phyloP scores from a whole-genome alignment of 129 eudicot species.

The Apium graveolens region DNA sequence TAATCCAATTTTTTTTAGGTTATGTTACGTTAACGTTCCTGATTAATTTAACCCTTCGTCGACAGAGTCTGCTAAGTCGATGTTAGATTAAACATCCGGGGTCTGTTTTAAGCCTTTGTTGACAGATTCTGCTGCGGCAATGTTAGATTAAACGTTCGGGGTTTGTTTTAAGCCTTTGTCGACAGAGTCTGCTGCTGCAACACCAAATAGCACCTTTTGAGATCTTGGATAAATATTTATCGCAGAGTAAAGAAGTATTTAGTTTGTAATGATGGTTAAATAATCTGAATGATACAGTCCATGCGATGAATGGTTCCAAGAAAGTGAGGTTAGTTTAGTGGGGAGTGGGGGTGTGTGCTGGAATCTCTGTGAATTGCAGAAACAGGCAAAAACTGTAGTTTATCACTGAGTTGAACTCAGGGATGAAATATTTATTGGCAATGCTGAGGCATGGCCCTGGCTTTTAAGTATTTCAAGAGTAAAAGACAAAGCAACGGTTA shows the following conservation, averaged over 20 bases:
- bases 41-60: neutral
- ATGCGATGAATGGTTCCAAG: neutral
- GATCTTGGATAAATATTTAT: neutral
- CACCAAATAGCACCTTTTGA: neutral
- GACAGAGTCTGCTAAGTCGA: neutral
- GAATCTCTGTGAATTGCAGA: neutral
- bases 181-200: neutral
- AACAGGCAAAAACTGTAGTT: neutral
- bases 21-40: neutral
- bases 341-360: slow-evolving; percentile 4
- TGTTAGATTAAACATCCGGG: neutral
- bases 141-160: neutral
- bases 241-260: neutral
- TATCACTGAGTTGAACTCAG: neutral
- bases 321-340: neutral
- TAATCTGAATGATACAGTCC: neutral
- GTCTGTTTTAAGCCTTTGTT: neutral
- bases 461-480: neutral
- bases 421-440: slow-evolving; percentile 1
- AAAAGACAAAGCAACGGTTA: slow-evolving; percentile 5
- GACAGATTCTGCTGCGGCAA: neutral
- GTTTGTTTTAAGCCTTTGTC: neutral
- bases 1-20: neutral
- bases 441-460: slow-evolving; percentile 4
- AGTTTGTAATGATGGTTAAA: neutral